Conservation (phyloP, 2,329 filamentous ascomycete species). For the Mollisia scopiformis region DNA sequence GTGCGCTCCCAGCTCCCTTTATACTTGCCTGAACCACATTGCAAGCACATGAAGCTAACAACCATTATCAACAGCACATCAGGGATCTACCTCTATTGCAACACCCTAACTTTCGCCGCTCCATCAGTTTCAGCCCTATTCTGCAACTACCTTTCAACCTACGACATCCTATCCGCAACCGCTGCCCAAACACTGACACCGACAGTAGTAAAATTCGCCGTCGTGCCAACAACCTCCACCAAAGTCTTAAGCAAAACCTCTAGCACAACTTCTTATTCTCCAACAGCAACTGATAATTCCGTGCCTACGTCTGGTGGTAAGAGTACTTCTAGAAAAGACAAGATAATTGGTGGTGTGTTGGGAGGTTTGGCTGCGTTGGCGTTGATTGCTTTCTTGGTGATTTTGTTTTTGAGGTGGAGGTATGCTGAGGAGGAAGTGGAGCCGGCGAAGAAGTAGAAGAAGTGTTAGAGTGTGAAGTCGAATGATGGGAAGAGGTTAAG, state of each 20-base stretch:
- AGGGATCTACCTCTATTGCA: conserved; percentile 26
- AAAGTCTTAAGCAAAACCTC: background rate
- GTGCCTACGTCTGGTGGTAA: background rate
- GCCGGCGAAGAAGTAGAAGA: background rate
- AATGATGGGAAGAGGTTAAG: background rate
- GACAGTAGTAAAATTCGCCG: conserved; percentile 11
- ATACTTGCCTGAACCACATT: background rate
- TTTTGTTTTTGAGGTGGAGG: conserved; percentile 16
- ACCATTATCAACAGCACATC: conserved; percentile 16
- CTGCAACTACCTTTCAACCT: conserved; percentile 25
- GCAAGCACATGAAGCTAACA: background rate
- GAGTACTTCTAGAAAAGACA: conserved; percentile 4
- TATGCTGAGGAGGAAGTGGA: background rate
- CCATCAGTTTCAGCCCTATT: conserved; percentile 20
- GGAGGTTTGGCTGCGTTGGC: conserved; percentile 13
- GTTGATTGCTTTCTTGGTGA: conserved; percentile 3
- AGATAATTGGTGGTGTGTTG: conserved; percentile 20
- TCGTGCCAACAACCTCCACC: background rate
- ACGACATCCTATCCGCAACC: conserved; percentile 4
- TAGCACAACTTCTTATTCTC: background rate
- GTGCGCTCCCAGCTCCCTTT: background rate
- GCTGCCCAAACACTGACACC: conserved; percentile 14
- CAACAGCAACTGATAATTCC: background rate
- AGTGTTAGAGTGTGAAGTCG: background rate
- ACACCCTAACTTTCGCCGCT: conserved; percentile 18